Base-by-base conservation (phyloP, 257 asterid genomes). In the Solanum pennellii region DNA sequence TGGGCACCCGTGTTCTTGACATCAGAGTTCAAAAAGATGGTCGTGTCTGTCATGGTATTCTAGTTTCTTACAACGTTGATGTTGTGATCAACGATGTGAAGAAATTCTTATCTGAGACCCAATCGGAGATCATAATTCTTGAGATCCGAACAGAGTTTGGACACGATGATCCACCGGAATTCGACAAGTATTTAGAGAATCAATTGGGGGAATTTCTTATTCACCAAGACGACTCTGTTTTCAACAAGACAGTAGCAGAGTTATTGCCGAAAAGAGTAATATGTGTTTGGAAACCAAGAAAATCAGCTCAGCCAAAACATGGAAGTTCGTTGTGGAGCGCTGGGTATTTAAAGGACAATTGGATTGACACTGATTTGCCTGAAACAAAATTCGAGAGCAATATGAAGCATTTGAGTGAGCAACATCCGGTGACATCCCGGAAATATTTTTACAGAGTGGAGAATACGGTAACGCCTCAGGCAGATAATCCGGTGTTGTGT, bases 381-480 rank as follows among this genome's bases (percentile, higher is more conserved):
- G 90, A 93, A 62, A 96, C 98, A 3, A 97, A 97, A 84, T 97
- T 97, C 37, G 98, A 94, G 88, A 96, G 96, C 90, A 97, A 97
- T 52, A 35, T 97, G 85, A 95, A 93, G 91, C 89, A 91, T 87
- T 86, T 97, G 86, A 92, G 92, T 25, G 92, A 95, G 90, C 99
- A 95, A 89, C 92, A 83, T 47, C 87, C 96, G 31, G 93, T 86
- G 86, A 89, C 87, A 33, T 83, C 65, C 84, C 87, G 99, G 93
- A 93, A 89, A 87, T 91, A 86, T 88, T 97, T 97, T 82, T 95
- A 97, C 88, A 88, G 98, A 88, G 99, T 97, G 13, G 99, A 97
- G 93, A 97, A 97, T 35, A 95, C 99, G n/a, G 97, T 95, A 25
- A 97, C 98, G 62, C 98, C 99, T 5, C 97, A 97, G 90, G 94